These are phyloP conservation scores for Candida ficus DNA, from an alignment of 805 yeast species.

Conservation along the genomic window DNA sequence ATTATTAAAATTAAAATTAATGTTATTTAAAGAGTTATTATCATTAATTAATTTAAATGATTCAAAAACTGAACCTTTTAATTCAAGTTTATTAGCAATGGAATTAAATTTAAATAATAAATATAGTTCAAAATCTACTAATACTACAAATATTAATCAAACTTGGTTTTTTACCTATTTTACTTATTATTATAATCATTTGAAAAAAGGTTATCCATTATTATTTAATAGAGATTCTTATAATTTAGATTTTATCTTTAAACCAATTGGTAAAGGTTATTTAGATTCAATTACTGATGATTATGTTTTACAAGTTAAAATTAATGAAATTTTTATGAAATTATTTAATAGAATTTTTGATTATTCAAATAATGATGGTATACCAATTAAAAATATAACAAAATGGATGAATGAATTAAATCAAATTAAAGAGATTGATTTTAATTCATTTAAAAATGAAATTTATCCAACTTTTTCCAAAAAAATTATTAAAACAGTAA, in stretches of 20 bases:
- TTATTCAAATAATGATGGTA: conserved; percentile 4
- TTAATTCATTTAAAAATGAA: conserved; percentile 13
- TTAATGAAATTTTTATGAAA: conserved; percentile 5
- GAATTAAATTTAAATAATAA: conserved; percentile 16
- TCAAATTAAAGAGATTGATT: conserved; percentile 2
- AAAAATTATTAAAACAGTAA: conserved; percentile 11
- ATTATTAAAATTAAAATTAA: conserved; percentile 10
- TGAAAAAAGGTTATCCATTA: conserved; percentile 17
- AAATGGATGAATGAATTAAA: conserved; percentile 7
- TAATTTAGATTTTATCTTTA: conserved; percentile 10
- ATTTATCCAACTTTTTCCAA: conserved; percentile 4
- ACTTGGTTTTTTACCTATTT: conserved; percentile 18
- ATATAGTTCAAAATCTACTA: conserved; percentile 6
- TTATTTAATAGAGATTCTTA: conserved; percentile 16
- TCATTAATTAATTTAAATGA: conserved; percentile 11
- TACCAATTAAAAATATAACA: conserved; percentile 4
- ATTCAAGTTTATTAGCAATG: conserved; percentile 9
- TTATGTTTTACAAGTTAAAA: conserved; percentile 6
- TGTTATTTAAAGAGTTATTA: conserved; percentile 9
- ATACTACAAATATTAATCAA: conserved; percentile 8
- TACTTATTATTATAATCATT: conserved; percentile 11
- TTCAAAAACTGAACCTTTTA: background rate
- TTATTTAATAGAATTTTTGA: conserved; percentile 8
- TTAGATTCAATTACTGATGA: conserved; percentile 2
- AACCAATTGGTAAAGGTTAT: background rate